phyloP scores from a whole-genome alignment of 768 basidiomycete species.

The Lactarius deliciosus region DNA sequence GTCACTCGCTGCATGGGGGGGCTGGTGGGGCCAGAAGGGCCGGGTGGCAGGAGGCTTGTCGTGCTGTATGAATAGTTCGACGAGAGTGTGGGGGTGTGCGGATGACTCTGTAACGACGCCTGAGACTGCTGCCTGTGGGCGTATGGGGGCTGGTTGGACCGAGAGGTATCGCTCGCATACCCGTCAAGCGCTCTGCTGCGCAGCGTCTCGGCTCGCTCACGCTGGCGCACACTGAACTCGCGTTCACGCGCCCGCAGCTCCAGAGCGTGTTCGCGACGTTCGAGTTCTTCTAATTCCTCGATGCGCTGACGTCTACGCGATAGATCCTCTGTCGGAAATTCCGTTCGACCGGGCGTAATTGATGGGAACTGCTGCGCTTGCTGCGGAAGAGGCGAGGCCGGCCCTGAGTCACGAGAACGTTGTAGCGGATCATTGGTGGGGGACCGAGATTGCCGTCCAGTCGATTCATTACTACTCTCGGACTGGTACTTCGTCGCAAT shows the following conservation, averaged over 20 bases:
- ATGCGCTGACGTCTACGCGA: conserved; percentile 42
- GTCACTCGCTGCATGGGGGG: conserved; percentile 28
- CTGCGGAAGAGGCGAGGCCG: conserved; percentile 18
- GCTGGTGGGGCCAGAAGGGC: conserved; percentile 32
- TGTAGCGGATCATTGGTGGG: conserved; percentile 12
- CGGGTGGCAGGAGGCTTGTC: conserved; percentile 41
- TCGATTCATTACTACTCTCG: conserved; percentile 10
- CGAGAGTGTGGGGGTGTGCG: conserved; percentile 26
- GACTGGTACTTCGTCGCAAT: conserved; percentile 57
- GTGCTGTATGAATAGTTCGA: conserved; percentile 44
- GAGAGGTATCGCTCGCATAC: conserved; percentile 35
- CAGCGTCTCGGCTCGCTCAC: conserved; percentile 37
- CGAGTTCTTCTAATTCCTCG: conserved; percentile 52
- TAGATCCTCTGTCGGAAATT: conserved; percentile 36
- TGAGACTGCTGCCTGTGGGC: conserved; percentile 21
- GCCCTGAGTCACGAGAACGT: conserved; percentile 23
- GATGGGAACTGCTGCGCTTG: conserved; percentile 21
- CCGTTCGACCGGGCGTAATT: neutral
- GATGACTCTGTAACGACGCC: conserved; percentile 13
- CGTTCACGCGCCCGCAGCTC: conserved; percentile 50
- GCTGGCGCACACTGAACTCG: conserved; percentile 14
- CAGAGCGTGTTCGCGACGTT: conserved; percentile 57
- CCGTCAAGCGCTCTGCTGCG: conserved; percentile 33
- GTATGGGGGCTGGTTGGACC: conserved; percentile 30
- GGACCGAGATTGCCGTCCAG: conserved; percentile 14